Percentiles rank a stretch among this genome's conserved stretches.
These are phyloP conservation scores for Ascoidea tarda DNA, from an alignment of 805 yeast species.

Conservation along the genomic window DNA sequence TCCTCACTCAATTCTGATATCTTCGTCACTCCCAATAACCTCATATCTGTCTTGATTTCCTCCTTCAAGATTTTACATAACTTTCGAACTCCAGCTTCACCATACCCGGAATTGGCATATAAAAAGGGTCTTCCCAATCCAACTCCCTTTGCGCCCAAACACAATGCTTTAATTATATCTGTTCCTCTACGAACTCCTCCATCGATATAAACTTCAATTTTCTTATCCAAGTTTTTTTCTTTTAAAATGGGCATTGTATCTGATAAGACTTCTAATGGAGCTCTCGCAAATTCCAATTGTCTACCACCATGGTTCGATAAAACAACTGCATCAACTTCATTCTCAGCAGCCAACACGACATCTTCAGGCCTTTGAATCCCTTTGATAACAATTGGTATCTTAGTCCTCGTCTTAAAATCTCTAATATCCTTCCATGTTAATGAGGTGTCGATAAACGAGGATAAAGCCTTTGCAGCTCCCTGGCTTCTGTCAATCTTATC, in stretches of 20 bases:
- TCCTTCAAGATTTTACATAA: slow-evolving; percentile 48
- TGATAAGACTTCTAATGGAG: slow-evolving; percentile 48
- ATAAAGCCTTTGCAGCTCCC: slow-evolving; percentile 3
- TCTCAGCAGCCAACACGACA: slow-evolving; percentile 39
- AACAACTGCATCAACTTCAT: slow-evolving; percentile 49
- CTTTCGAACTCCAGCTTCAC: slow-evolving; percentile 55
- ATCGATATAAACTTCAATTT: slow-evolving; percentile 53
- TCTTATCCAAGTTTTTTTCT: slow-evolving; percentile 25
- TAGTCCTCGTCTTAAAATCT: slow-evolving; percentile 18
- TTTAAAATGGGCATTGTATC: slow-evolving; percentile 35
- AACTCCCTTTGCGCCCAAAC: slow-evolving; percentile 63
- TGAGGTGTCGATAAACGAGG: slow-evolving; percentile 10
- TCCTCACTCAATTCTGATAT: slow-evolving; percentile 30
- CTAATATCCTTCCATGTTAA: slow-evolving; percentile 23
- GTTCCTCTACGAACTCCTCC: slow-evolving; percentile 73
- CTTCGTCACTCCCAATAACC: slow-evolving; percentile 43
- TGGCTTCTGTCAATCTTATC: slow-evolving; percentile 1
- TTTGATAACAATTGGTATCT: slow-evolving; percentile 36
- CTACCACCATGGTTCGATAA: slow-evolving; percentile 70
- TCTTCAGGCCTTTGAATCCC: slow-evolving; percentile 62
- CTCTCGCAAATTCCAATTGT: slow-evolving; percentile 46
- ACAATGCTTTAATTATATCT: slow-evolving; percentile 62
- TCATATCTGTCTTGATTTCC: slow-evolving; percentile 53
- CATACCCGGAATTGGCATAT: slow-evolving; percentile 70
- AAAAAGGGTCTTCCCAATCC: slow-evolving; percentile 69